Evolutionary conservation across 2,329 filamentous ascomycete species (phyloP).

Genomic region (Fusarium phyllophilum): DNA sequence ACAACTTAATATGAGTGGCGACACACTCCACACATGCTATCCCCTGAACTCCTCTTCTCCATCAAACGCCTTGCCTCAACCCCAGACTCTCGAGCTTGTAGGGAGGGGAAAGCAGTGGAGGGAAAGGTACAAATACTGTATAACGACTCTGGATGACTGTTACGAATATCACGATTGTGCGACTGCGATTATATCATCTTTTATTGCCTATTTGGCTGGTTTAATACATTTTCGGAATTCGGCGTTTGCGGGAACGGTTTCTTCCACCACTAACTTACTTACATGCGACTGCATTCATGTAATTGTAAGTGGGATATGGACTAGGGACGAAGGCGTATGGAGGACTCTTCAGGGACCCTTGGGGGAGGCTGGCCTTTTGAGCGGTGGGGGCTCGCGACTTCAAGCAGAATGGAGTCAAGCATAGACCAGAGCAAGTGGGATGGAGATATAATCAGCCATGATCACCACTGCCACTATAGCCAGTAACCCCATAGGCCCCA

Average conservation of each 20-base stretch:
- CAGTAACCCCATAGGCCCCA: not conserved
- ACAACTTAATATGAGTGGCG: slow-evolving; percentile 20
- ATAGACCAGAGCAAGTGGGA: slow-evolving; percentile 21
- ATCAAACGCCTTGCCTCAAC: not conserved
- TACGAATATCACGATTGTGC: slow-evolving; percentile 43
- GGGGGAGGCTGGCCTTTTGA: slow-evolving; percentile 25
- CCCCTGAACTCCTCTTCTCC: not conserved
- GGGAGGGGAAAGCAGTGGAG: not conserved
- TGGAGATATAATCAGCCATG: slow-evolving; percentile 14
- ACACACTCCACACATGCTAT: slow-evolving; percentile 6
- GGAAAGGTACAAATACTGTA: slow-evolving; percentile 31
- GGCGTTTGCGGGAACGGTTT: slow-evolving; percentile 39
- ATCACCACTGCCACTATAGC: not conserved
- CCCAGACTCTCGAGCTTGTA: slow-evolving; percentile 7
- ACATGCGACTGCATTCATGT: slow-evolving; percentile 24
- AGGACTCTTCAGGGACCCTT: slow-evolving; percentile 24
- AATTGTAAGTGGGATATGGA: slow-evolving; percentile 34
- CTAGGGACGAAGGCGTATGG: slow-evolving; percentile 31
- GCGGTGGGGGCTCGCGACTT: slow-evolving; percentile 7
- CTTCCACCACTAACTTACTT: slow-evolving; percentile 9
- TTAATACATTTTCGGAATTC: slow-evolving; percentile 43
- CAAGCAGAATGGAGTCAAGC: slow-evolving; percentile 1
- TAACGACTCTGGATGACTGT: slow-evolving; percentile 46
- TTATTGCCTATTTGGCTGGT: slow-evolving; percentile 37
- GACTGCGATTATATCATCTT: slow-evolving; percentile 38